phyloP scores from a whole-genome alignment of 2,329 filamentous ascomycete species.

The Phaeomoniella chlamydospora region DNA sequence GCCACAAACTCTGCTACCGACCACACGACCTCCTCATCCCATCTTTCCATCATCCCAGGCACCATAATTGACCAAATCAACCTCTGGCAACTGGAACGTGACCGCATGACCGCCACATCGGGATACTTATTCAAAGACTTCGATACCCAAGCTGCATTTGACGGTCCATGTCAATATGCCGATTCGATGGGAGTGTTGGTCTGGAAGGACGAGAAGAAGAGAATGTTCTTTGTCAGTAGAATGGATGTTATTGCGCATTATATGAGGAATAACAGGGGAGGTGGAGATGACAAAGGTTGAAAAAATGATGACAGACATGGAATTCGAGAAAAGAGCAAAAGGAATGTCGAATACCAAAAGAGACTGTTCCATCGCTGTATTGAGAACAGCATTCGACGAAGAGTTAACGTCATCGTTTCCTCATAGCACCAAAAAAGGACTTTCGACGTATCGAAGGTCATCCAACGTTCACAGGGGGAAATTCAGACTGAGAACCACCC shows the following conservation, averaged over 20 bases:
- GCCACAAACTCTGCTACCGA: constrained; percentile 3
- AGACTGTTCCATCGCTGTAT: no score
- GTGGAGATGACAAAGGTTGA: neutral
- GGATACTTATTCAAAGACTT: constrained; percentile 91
- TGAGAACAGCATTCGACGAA: no score
- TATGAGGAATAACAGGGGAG: constrained; percentile 44
- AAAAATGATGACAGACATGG: no score
- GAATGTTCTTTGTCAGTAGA: constrained; percentile 83
- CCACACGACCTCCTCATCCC: neutral
- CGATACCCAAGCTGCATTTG: constrained; percentile 50
- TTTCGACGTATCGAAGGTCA: no score
- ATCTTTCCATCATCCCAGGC: constrained; percentile 63
- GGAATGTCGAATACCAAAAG: no score
- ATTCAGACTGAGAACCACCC: no score
- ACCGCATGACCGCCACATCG: constrained; percentile 70
- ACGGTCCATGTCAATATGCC: constrained; percentile 45
- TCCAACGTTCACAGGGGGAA: no score
- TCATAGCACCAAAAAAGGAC: no score
- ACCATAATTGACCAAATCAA: constrained; percentile 96
- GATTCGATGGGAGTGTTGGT: constrained; percentile 80
- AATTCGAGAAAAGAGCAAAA: no score
- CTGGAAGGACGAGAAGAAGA: constrained; percentile 68
- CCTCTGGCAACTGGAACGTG: constrained; percentile 93
- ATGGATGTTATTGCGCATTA: constrained; percentile 80
- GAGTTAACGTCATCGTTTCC: no score